A percentile compares a stretch with the other conserved stretches of the same genome.
phyloP scores from a whole-genome alignment of 106 monocot genomes.

The Gastrodia elata region DNA sequence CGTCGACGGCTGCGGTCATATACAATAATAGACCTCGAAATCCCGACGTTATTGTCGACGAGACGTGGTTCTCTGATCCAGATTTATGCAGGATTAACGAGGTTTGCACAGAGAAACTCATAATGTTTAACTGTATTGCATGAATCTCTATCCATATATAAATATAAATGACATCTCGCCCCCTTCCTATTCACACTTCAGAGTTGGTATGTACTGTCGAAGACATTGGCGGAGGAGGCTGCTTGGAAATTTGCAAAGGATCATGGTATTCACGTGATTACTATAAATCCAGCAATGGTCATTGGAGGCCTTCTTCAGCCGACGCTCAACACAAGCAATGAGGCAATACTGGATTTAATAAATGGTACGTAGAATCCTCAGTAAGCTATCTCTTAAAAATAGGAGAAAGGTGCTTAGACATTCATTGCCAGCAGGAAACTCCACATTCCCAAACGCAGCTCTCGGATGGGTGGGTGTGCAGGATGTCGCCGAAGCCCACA shows the following conservation, averaged over 20 bases:
- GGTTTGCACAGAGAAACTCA: conserved; percentile 18
- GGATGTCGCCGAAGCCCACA: conserved; percentile 66
- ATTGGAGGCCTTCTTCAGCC: conserved; percentile 90
- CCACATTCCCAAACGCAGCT: conserved; percentile 12
- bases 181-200: conserved; percentile 7
- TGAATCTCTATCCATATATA: background rate
- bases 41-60: conserved; percentile 60
- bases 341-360: conserved; percentile 55
- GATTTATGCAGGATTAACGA: conserved; percentile 32
- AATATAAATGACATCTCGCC: background rate
- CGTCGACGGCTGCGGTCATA: conserved; percentile 53
- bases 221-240: conserved; percentile 82
- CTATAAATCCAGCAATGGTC: conserved; percentile 87
- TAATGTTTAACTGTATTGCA: background rate
- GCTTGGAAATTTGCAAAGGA: conserved; percentile 87
- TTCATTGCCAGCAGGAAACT: background rate
- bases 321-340: conserved; percentile 74
- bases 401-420: too few relatives aligned
- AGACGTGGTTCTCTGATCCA: conserved; percentile 61
- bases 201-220: conserved; percentile 83
- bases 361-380: conserved; percentile 58
- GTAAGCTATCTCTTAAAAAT: too few relatives aligned
- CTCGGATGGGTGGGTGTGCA: conserved; percentile 34
- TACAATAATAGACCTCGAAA: conserved; percentile 37
- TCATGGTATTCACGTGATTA: conserved; percentile 54